Percentiles rank a stretch among this genome's conserved stretches.
phyloP scores from a whole-genome alignment of 306 rosid species.

The Trichosanthes truncata region DNA sequence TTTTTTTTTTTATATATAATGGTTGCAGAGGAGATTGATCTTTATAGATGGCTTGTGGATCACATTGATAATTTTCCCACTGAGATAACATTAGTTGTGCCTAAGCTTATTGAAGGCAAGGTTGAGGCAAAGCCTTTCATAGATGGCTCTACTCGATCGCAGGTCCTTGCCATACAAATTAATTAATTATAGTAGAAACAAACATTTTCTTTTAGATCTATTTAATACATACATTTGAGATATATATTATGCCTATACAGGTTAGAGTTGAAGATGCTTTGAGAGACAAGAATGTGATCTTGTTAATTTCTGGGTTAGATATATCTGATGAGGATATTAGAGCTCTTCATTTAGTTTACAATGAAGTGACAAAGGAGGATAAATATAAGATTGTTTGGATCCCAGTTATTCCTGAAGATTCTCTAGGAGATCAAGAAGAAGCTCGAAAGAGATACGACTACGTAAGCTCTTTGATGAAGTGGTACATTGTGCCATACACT shows the following conservation, averaged over 20 bases:
- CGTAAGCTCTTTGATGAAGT: slow-evolving; percentile 12
- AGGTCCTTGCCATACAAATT: slow-evolving; percentile 9
- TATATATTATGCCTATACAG: background rate
- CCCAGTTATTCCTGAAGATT: slow-evolving; percentile 20
- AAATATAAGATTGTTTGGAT: slow-evolving; percentile 50
- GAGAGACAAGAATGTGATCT: slow-evolving; percentile 25
- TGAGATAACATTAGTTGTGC: background rate
- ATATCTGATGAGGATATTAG: slow-evolving; percentile 34
- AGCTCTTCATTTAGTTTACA: slow-evolving; percentile 22
- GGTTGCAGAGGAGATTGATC: background rate
- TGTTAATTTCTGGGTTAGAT: slow-evolving; percentile 43
- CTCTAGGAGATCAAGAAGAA: background rate
- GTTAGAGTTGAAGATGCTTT: background rate
- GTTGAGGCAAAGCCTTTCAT: slow-evolving; percentile 11
- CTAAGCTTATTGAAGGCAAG: slow-evolving; percentile 2
- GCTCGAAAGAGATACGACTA: slow-evolving; percentile 5
- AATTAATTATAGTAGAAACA: background rate
- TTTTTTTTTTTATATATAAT: too few relatives aligned
- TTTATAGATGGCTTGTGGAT: background rate
- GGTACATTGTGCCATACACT: slow-evolving; percentile 19
- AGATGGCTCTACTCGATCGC: slow-evolving; percentile 37
- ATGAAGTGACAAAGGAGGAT: slow-evolving; percentile 14
- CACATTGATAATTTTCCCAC: slow-evolving; percentile 1
- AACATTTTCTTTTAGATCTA: slow-evolving; percentile 1
- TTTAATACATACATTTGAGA: background rate